A percentile compares a stretch with the other conserved stretches of the same genome.
Conservation (phyloP, 73 alveolate genomes). For the Effrenium voratum region DNA sequence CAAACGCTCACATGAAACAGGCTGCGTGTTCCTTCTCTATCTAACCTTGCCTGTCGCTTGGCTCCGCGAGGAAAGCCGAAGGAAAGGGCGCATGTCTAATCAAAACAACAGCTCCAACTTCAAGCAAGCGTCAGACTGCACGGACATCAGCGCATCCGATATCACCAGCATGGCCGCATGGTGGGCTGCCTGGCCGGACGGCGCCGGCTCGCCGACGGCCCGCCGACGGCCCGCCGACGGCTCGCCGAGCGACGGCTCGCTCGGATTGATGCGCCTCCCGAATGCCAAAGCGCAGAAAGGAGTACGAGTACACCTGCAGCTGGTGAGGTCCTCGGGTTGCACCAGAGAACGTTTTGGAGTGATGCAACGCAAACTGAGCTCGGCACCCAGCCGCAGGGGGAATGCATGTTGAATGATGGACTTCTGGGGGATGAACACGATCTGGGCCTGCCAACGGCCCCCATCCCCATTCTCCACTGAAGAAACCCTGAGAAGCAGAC, state of each 20-base stretch:
- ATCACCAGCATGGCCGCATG: slow-evolving; percentile 55
- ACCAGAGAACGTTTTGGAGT: neutral
- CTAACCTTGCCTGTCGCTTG: too few relatives aligned
- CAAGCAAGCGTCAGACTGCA: slow-evolving; percentile 40
- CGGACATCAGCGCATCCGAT: slow-evolving; percentile 75
- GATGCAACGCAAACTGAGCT: neutral
- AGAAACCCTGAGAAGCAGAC: neutral
- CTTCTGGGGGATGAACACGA: slow-evolving; percentile 93
- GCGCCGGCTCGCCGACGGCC: neutral
- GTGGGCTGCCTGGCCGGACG: slow-evolving; percentile 62
- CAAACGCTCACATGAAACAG: too few relatives aligned
- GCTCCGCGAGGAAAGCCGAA: too few relatives aligned
- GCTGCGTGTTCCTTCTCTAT: too few relatives aligned
- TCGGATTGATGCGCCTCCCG: slow-evolving; percentile 28
- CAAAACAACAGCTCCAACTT: neutral
- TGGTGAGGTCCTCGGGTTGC: slow-evolving; percentile 60
- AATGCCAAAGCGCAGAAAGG: slow-evolving; percentile 67
- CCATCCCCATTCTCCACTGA: neutral
- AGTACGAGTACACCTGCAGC: slow-evolving; percentile 59
- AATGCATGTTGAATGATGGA: slow-evolving; percentile 84
- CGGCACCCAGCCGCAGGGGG: slow-evolving; percentile 37
- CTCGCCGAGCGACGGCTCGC: neutral
- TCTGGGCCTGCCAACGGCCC: slow-evolving; percentile 12
- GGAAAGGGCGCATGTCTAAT: too few relatives aligned
- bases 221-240: neutral